Conservation (phyloP, 768 basidiomycete genomes). For the Suillus subluteus region DNA sequence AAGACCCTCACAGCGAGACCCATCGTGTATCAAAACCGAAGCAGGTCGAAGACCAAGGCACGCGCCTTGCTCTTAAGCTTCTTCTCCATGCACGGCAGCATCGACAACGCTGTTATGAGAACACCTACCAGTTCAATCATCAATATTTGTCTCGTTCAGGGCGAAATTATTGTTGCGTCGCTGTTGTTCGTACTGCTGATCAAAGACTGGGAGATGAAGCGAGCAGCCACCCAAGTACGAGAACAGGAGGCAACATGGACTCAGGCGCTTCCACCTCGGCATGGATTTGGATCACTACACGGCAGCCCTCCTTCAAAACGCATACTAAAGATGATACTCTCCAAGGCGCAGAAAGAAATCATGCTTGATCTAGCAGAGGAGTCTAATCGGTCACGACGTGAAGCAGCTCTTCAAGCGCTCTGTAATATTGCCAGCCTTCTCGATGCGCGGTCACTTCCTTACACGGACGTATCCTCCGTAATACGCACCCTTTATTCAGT, state of each 20-base stretch:
- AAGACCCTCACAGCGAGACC: constrained; percentile 17
- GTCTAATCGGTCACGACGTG: constrained; percentile 25
- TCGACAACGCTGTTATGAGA: constrained; percentile 56
- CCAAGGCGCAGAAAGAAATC: constrained; percentile 34
- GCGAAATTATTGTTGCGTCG: constrained; percentile 78
- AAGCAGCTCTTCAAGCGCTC: constrained; percentile 58
- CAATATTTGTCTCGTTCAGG: constrained; percentile 69
- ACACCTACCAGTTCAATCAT: constrained; percentile 66
- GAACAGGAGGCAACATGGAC: constrained; percentile 22
- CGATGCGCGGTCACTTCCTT: constrained; percentile 52
- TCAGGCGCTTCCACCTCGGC: constrained; percentile 21
- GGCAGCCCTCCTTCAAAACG: constrained; percentile 30
- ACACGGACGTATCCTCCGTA: constrained; percentile 46
- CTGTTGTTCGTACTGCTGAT: constrained; percentile 67
- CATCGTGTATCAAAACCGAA: constrained; percentile 36
- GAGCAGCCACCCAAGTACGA: constrained; percentile 28
- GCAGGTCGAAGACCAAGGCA: constrained; percentile 42
- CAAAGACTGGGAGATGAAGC: constrained; percentile 60
- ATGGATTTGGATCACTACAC: constrained; percentile 13
- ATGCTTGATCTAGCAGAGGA: constrained; percentile 26
- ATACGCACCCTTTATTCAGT: constrained; percentile 50
- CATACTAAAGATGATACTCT: constrained; percentile 37
- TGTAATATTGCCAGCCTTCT: constrained; percentile 59
- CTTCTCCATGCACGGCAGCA: constrained; percentile 55
- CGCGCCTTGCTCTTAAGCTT: constrained; percentile 56